A percentile compares a stretch with the other conserved stretches of the same genome.
Conservation (phyloP, 83 land plant genomes). For the Picea abies region DNA sequence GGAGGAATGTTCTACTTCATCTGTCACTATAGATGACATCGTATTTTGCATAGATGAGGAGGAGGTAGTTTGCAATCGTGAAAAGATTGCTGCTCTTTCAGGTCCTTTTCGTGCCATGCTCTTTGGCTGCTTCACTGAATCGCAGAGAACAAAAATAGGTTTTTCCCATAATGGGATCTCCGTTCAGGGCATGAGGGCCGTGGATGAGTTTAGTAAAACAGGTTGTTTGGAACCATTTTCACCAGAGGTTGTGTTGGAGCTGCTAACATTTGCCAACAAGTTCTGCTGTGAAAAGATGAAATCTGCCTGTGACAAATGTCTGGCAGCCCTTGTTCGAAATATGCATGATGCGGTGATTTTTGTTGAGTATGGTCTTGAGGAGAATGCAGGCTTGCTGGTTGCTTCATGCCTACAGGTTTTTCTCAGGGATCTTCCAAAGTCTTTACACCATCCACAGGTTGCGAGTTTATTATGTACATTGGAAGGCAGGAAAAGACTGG, state of each 20-base stretch:
- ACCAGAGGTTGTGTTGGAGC: conserved; percentile 60
- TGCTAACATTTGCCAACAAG: conserved; percentile 78
- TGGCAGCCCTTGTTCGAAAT: conserved; percentile 56
- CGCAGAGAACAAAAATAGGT: conserved; percentile 59
- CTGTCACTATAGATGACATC: conserved; percentile 38
- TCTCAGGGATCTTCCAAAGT: conserved; percentile 78
- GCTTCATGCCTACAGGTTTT: conserved; percentile 91
- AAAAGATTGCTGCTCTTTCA: conserved; percentile 73
- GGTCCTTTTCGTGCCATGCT: conserved; percentile 78
- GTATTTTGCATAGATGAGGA: conserved; percentile 68
- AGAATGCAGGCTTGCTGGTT: conserved; percentile 74
- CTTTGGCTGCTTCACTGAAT: conserved; percentile 84
- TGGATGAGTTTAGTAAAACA: conserved; percentile 67
- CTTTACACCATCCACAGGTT: conserved; percentile 62
- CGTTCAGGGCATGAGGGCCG: conserved; percentile 66
- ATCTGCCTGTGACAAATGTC: conserved; percentile 71
- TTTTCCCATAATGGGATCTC: conserved; percentile 84
- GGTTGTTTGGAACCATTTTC: conserved; percentile 47
- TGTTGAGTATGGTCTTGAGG: conserved; percentile 88
- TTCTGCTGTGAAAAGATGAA: conserved; percentile 93
- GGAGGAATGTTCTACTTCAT: conserved; percentile 32
- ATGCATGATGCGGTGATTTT: conserved; percentile 67
- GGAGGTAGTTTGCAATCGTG: conserved; percentile 64
- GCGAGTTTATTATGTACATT: conserved; percentile 53
- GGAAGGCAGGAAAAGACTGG: conserved; percentile 70